Conservation (phyloP, 345 rosid genomes). For the Odontarrhena argentea region DNA sequence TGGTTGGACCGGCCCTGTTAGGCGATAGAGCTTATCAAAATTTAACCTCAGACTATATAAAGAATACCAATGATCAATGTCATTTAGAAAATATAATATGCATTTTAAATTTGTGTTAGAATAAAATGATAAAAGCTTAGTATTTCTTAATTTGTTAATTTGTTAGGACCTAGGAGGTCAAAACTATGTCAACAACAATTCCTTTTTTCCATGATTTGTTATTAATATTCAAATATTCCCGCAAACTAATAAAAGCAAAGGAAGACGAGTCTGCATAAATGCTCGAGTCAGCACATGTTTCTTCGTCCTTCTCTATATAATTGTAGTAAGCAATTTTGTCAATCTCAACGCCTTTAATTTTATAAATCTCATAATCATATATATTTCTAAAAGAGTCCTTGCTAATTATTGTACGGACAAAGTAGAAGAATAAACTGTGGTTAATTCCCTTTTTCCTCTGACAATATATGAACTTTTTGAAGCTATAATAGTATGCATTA, state of each 20-base stretch:
- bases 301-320: no score
- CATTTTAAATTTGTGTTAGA: neutral
- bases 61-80: no score
- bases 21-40: no score
- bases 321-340: slow-evolving; percentile 31
- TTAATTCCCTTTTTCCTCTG: neutral
- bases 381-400: neutral
- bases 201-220: neutral
- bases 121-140: no score
- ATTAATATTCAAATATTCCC: slow-evolving; percentile 4
- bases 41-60: no score
- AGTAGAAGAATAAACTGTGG: slow-evolving; percentile 13
- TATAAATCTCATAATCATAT: slow-evolving; percentile 17
- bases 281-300: slow-evolving; percentile 55
- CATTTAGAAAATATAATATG: no score
- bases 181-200: slow-evolving; percentile 14
- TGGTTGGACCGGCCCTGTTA: no score
- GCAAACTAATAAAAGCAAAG: slow-evolving; percentile 24
- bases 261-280: slow-evolving; percentile 38
- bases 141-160: no score
- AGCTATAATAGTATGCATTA: neutral
- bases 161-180: slow-evolving; percentile 29
- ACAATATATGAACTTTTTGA: slow-evolving; percentile 23
- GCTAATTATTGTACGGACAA: slow-evolving; percentile 31
- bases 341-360: slow-evolving; percentile 33